Conservation (phyloP, 2,329 filamentous ascomycete genomes). For the Xylaria sp. region DNA sequence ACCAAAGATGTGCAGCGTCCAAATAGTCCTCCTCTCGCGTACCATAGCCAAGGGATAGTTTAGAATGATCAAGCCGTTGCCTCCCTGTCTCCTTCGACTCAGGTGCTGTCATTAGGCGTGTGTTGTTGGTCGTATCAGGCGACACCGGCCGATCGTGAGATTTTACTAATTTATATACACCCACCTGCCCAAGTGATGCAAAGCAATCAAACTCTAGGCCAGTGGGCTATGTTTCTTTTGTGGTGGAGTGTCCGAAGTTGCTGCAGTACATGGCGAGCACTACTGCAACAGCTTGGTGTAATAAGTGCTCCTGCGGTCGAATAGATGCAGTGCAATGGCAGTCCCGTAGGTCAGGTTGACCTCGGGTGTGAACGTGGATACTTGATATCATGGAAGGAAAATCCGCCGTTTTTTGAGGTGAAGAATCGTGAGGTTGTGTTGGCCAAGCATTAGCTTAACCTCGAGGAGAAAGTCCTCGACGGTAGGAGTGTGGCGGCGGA, state of each 20-base stretch:
- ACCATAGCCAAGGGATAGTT: no score
- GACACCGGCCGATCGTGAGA: no score
- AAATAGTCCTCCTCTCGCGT: no score
- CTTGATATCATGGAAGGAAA: not conserved
- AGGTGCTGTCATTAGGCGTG: no score
- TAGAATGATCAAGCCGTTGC: no score
- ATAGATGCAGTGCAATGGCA: slow-evolving; percentile 37
- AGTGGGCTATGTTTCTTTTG: no score
- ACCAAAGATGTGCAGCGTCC: no score
- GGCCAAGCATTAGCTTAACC: slow-evolving; percentile 1
- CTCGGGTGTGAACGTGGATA: slow-evolving; percentile 10
- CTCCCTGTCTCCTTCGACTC: no score
- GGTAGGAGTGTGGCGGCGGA: slow-evolving; percentile 3
- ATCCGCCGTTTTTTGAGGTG: slow-evolving; percentile 2
- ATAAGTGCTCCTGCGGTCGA: slow-evolving; percentile 36
- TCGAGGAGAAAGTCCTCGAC: slow-evolving; percentile 6
- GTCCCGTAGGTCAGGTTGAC: slow-evolving; percentile 16
- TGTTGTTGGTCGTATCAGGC: no score
- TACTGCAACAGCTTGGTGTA: slow-evolving; percentile 14
- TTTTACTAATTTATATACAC: no score
- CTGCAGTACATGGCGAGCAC: slow-evolving; percentile 8
- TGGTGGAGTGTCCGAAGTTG: slow-evolving; percentile 3
- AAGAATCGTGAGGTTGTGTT: slow-evolving; percentile 8
- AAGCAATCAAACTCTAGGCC: no score
- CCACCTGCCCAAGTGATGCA: no score